phyloP scores from a whole-genome alignment of 1,284 basidiomycete species.

The Sporisorium sorghi region DNA sequence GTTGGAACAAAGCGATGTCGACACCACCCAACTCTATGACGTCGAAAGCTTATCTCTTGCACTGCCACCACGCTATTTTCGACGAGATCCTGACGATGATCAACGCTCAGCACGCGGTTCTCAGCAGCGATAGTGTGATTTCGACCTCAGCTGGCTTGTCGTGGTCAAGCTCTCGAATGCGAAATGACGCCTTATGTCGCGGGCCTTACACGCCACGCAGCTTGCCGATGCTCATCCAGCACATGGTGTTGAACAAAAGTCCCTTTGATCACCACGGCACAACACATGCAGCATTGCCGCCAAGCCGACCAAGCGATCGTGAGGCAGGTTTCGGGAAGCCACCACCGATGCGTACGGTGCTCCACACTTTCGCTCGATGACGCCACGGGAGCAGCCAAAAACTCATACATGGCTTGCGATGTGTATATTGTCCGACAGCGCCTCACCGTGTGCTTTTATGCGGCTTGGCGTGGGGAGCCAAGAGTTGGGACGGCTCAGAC shows the following conservation, averaged over 20 bases:
- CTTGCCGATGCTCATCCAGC: too few species aligned
- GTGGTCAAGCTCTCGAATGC: background rate
- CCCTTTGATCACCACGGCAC: background rate
- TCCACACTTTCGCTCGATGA: background rate
- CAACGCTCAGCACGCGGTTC: background rate
- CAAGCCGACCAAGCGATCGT: constrained; percentile 6
- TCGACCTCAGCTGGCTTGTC: too few species aligned
- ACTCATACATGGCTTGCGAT: background rate
- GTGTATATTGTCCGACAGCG: background rate
- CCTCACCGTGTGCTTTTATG: background rate
- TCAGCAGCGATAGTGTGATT: background rate
- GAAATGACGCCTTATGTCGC: constrained; percentile 3
- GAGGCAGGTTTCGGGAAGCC: background rate
- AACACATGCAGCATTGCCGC: background rate
- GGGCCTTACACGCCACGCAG: constrained; percentile 1
- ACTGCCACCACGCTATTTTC: background rate
- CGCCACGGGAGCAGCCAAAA: background rate
- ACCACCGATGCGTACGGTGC: background rate
- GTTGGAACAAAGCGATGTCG: background rate
- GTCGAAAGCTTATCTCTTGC: constrained; percentile 8
- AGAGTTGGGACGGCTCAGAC: background rate
- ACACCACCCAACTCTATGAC: background rate
- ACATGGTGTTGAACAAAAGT: too few species aligned
- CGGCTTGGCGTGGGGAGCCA: constrained; percentile 6
- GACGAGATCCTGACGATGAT: too few species aligned